A percentile compares a stretch with the other conserved stretches of the same genome.
Evolutionary conservation across 768 basidiomycete genomes (phyloP).

Genomic region (Sarcodon sp.): DNA sequence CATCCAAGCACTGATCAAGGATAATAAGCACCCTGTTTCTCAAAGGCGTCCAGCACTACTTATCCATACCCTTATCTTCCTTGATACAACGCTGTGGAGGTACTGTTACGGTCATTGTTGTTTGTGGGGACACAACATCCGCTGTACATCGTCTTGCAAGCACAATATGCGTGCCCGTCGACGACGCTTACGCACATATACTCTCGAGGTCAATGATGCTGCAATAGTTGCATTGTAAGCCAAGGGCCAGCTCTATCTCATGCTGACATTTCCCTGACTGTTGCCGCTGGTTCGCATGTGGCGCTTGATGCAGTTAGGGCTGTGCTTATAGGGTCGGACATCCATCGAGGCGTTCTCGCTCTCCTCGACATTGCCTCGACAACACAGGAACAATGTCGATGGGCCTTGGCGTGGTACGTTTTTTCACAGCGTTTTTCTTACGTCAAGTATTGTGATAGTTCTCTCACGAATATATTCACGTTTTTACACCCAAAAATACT

Average conservation of each 20-base stretch:
- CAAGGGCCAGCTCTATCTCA: constrained; percentile 27
- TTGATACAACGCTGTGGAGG: neutral
- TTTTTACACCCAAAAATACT: too few relatives aligned
- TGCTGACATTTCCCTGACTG: constrained; percentile 32
- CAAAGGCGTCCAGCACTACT: constrained; percentile 11
- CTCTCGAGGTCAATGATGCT: too few relatives aligned
- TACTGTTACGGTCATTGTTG: constrained; percentile 26
- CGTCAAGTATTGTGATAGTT: constrained; percentile 23
- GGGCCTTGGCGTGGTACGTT: constrained; percentile 23
- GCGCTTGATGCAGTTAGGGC: constrained; percentile 34
- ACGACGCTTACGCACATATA: too few relatives aligned
- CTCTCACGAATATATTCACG: too few relatives aligned
- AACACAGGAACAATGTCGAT: constrained; percentile 16
- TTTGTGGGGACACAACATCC: constrained; percentile 33
- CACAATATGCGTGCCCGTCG: too few relatives aligned
- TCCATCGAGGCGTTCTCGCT: constrained; percentile 16
- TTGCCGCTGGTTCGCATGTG: constrained; percentile 19
- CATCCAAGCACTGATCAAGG: constrained; percentile 18
- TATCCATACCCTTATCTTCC: constrained; percentile 13
- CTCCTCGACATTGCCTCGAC: too few relatives aligned
- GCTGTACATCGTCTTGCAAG: constrained; percentile 19
- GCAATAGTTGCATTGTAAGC: too few relatives aligned
- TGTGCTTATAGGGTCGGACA: constrained; percentile 11
- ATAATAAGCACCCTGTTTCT: constrained; percentile 20
- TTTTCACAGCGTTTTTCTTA: constrained; percentile 35